These are phyloP conservation scores for Fusarium hainanense DNA, from an alignment of 2,329 filamentous ascomycete genomes.

Conservation along the genomic window DNA sequence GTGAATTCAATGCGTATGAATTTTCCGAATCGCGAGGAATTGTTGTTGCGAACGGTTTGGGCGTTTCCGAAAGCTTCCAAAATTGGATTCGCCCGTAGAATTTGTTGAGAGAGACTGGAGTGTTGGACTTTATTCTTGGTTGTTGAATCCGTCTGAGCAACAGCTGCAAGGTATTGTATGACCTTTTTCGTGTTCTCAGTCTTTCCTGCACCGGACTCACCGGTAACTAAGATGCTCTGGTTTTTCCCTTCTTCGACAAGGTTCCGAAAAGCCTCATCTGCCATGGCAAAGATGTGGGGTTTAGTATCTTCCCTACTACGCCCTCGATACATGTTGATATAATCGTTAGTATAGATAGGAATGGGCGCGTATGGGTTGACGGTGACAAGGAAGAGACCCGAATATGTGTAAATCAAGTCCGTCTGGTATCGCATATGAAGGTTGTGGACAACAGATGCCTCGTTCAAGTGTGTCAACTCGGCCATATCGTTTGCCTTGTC, in stretches of 20 bases:
- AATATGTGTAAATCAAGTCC: conserved; percentile 98
- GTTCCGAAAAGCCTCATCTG: conserved; percentile 95
- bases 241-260: conserved; percentile 95
- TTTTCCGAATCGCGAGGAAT: conserved; percentile 97
- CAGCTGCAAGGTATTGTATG: conserved; percentile 96
- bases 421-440: conserved; percentile 94
- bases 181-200: conserved; percentile 99
- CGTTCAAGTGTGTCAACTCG: conserved; percentile 96
- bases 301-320: conserved; percentile 92
- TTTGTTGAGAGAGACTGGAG: conserved; percentile 94
- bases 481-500: conserved; percentile 99
- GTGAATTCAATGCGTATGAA: conserved; percentile 98
- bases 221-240: conserved; percentile 97
- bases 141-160: conserved; percentile 84
- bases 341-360: conserved; percentile 96
- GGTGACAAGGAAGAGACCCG: conserved; percentile 93
- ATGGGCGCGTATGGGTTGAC: conserved; percentile 96
- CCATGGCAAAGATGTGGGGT: conserved; percentile 97
- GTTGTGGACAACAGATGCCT: conserved; percentile 97
- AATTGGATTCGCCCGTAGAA: conserved; percentile 94
- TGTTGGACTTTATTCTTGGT: conserved; percentile 71
- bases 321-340: conserved; percentile 98
- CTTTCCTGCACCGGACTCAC: conserved; percentile 97
- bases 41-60: conserved; percentile 97
- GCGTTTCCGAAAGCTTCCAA: conserved; percentile 98